phyloP scores from a whole-genome alignment of 1,284 basidiomycete species.

The Malassezia caprae region DNA sequence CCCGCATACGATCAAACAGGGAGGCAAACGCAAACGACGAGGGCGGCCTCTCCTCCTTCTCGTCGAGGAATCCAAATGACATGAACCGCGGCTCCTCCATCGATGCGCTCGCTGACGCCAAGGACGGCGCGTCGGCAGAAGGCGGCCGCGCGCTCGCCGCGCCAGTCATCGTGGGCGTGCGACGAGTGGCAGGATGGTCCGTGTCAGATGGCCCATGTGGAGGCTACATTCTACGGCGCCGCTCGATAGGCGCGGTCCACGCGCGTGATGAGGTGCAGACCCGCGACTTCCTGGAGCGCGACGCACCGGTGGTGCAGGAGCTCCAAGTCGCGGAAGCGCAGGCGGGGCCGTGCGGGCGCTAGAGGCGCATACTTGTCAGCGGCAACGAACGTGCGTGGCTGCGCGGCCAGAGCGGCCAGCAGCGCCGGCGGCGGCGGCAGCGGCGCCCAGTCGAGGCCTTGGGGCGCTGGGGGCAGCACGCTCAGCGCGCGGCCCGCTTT shows the following conservation, averaged over 20 bases:
- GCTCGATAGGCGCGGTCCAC: constrained; percentile 14
- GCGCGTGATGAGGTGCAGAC: constrained; percentile 14
- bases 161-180: not conserved
- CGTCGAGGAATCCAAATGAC: constrained; percentile 38
- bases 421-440: not conserved
- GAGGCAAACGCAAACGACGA: constrained; percentile 28
- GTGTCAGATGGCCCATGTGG: constrained; percentile 1
- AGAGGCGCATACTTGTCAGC: not conserved
- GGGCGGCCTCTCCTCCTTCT: constrained; percentile 26
- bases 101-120: not conserved
- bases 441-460: constrained; percentile 8
- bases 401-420: constrained; percentile 1
- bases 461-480: not conserved
- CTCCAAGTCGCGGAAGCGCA: constrained; percentile 29
- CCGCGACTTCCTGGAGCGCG: constrained; percentile 9
- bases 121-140: not conserved
- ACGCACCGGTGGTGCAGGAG: constrained; percentile 35
- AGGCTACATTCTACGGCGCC: not conserved
- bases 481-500: not conserved
- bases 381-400: not conserved
- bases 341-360: constrained; percentile 6
- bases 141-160: not conserved
- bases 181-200: not conserved
- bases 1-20: constrained; percentile 37
- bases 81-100: not conserved